A percentile compares a stretch with the other conserved stretches of the same genome.
These are phyloP conservation scores for Globisporangium okanoganense DNA, from an alignment of 352 stramenopile genomes.

Conservation along the genomic window DNA sequence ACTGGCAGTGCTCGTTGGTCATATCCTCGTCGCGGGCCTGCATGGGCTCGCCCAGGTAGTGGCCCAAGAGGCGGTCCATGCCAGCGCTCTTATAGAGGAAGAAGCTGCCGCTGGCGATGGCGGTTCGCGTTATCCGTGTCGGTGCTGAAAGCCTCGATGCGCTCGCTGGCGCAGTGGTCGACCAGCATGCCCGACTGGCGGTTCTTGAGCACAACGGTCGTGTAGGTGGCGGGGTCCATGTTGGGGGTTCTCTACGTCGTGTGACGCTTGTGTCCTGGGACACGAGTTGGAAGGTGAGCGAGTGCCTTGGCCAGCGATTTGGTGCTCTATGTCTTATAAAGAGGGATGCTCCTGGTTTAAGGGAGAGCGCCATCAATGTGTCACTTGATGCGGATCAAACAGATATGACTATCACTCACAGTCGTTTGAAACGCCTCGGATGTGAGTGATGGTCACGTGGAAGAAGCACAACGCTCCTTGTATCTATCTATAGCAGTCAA, in stretches of 20 bases:
- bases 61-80: slow-evolving; percentile 10
- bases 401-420: no score
- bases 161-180: slow-evolving; percentile 12
- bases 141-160: slow-evolving; percentile 10
- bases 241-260: neutral
- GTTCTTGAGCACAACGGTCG: slow-evolving; percentile 17
- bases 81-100: slow-evolving; percentile 9
- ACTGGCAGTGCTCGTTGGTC: neutral
- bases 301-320: no score
- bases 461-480: no score
- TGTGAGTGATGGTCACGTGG: no score
- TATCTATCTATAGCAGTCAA: no score
- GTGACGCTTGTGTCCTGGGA: neutral
- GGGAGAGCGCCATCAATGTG: no score
- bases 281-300: neutral
- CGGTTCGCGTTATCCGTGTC: neutral
- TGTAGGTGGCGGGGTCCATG: neutral
- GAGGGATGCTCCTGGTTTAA: no score
- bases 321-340: no score
- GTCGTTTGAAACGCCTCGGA: no score
- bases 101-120: slow-evolving; percentile 13
- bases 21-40: neutral
- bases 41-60: slow-evolving; percentile 4
- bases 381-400: no score
- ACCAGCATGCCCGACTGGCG: slow-evolving; percentile 14